Evolutionary conservation across 169 alveolate genomes (phyloP).

Genomic region (Plasmodium adleri): DNA sequence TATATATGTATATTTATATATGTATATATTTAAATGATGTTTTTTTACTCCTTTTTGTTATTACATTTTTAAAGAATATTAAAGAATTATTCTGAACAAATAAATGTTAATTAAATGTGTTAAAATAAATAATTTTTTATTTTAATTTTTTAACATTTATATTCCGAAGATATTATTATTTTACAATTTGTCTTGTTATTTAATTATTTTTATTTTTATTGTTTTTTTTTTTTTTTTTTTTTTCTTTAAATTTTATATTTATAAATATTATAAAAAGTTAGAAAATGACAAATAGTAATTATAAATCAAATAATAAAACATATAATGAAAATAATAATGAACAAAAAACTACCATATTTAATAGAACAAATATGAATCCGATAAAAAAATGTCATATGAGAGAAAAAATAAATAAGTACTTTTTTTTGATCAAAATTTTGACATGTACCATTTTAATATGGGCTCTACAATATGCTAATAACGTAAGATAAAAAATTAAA

Average conservation of each 20-base stretch:
- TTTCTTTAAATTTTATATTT: background rate
- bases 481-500: background rate
- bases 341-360: background rate
- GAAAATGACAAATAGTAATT: conserved; percentile 34
- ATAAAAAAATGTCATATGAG: conserved; percentile 37
- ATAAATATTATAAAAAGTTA: background rate
- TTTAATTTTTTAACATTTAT: background rate
- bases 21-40: too few species aligned
- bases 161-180: conserved; percentile 7
- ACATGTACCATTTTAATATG: conserved; percentile 25
- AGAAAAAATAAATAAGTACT: conserved; percentile 23
- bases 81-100: too few species aligned
- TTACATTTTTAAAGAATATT: too few species aligned
- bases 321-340: conserved; percentile 37
- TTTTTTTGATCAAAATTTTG: conserved; percentile 20
- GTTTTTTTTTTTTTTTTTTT: background rate
- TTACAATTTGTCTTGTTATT: too few species aligned
- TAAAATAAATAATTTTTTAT: too few species aligned
- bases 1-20: too few species aligned
- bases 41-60: too few species aligned
- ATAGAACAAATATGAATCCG: conserved; percentile 20
- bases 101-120: too few species aligned
- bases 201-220: too few species aligned
- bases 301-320: background rate
- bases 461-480: background rate